Conservation (phyloP, 805 yeast genomes). For the Isabelozyma gotoi region DNA sequence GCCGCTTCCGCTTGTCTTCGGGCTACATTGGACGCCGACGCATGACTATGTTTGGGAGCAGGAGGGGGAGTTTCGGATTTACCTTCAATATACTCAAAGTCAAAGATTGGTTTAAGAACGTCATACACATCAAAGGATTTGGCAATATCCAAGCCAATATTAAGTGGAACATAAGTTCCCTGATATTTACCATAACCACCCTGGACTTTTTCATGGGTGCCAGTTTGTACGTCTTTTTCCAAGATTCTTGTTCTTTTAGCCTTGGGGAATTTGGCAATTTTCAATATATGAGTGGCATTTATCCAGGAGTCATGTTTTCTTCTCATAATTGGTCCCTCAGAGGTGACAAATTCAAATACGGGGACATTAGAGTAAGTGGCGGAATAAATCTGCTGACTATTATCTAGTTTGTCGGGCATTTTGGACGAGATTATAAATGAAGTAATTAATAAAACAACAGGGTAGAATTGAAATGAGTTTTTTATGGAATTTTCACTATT, state of each 20-base stretch:
- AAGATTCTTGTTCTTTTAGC: slow-evolving; percentile 61
- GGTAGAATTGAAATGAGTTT: not conserved
- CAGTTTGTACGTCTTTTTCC: slow-evolving; percentile 62
- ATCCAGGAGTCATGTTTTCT: slow-evolving; percentile 62
- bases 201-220: slow-evolving; percentile 68
- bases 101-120: slow-evolving; percentile 63
- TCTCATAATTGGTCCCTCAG: slow-evolving; percentile 71
- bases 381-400: slow-evolving; percentile 51
- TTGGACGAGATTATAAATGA: no score
- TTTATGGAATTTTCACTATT: not conserved
- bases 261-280: slow-evolving; percentile 66
- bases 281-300: slow-evolving; percentile 71
- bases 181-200: slow-evolving; percentile 74
- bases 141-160: slow-evolving; percentile 41
- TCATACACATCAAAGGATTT: slow-evolving; percentile 44
- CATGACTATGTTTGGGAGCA: slow-evolving; percentile 47
- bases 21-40: slow-evolving; percentile 44
- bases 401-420: not conserved
- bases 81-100: slow-evolving; percentile 49
- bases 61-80: slow-evolving; percentile 45
- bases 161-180: slow-evolving; percentile 46
- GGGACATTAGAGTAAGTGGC: slow-evolving; percentile 79
- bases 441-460: not conserved
- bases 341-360: slow-evolving; percentile 60
- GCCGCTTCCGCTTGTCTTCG: slow-evolving; percentile 22